Conservation (phyloP, 2,329 filamentous ascomycete species). For the Volutella citrinella region DNA sequence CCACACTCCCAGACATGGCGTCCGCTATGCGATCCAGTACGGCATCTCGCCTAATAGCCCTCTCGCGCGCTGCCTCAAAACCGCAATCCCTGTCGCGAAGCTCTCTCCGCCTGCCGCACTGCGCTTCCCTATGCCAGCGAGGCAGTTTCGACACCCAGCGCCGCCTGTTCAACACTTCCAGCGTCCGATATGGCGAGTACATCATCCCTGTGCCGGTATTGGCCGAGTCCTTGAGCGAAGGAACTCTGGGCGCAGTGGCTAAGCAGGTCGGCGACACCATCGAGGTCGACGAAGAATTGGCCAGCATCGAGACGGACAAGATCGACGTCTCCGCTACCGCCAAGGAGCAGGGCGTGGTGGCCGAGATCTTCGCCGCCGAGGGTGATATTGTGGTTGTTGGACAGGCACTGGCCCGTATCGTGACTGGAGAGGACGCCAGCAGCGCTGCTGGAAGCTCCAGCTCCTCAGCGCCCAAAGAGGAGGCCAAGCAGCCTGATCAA, state of each 20-base stretch:
- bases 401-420: conserved; percentile 27
- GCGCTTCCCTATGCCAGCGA: conserved; percentile 20
- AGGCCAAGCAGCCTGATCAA: conserved; percentile 11
- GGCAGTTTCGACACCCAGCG: conserved; percentile 18
- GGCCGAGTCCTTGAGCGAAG: conserved; percentile 32
- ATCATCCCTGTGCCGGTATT: conserved; percentile 28
- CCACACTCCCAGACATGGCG: too few species aligned
- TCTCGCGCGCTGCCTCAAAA: conserved; percentile 15
- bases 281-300: conserved; percentile 30
- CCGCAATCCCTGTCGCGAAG: conserved; percentile 11
- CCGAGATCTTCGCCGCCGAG: conserved; percentile 29
- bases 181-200: conserved; percentile 17
- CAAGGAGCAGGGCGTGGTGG: conserved; percentile 21
- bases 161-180: conserved; percentile 20
- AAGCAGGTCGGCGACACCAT: conserved; percentile 30
- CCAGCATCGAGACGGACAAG: conserved; percentile 33
- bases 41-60: conserved; percentile 16
- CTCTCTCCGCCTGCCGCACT: conserved; percentile 15
- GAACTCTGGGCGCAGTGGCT: conserved; percentile 23
- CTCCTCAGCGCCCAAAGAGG: conserved; percentile 14
- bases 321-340: conserved; percentile 30
- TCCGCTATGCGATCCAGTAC: conserved; percentile 21
- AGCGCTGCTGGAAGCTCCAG: conserved; percentile 6
- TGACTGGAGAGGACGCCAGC: conserved; percentile 22
- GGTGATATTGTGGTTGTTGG: conserved; percentile 31